Conservation (phyloP, 2,329 filamentous ascomycete genomes). For the Xylariaceae sp. region DNA sequence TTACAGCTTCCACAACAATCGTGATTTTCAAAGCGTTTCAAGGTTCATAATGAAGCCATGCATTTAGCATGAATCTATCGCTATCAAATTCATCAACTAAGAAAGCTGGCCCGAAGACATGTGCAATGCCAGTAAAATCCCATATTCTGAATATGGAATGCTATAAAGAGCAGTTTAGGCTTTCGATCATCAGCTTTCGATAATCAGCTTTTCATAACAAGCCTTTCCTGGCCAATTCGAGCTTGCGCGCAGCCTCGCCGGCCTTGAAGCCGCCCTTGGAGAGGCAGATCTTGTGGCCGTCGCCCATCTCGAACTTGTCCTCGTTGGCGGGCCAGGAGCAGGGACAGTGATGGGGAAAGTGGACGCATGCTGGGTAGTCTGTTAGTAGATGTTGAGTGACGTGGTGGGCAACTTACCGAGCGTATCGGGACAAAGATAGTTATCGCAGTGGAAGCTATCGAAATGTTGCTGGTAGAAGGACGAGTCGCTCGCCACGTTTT, state of each 20-base stretch:
- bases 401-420: slow-evolving; percentile 42
- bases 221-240: slow-evolving; percentile 77
- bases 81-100: no score
- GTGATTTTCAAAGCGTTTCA: no score
- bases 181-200: no score
- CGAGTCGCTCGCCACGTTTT: slow-evolving; percentile 83
- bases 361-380: slow-evolving; percentile 66
- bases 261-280: slow-evolving; percentile 71
- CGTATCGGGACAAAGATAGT: slow-evolving; percentile 92
- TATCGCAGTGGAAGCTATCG: slow-evolving; percentile 72
- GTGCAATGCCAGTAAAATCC: no score
- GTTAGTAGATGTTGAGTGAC: no score
- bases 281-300: slow-evolving; percentile 69
- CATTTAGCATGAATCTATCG: no score
- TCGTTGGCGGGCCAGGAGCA: slow-evolving; percentile 75
- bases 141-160: no score
- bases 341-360: slow-evolving; percentile 95
- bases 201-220: slow-evolving; percentile 58
- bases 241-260: slow-evolving; percentile 69
- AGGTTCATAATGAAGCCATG: no score
- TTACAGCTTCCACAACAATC: no score
- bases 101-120: no score
- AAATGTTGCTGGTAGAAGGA: slow-evolving; percentile 58
- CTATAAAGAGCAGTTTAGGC: no score
- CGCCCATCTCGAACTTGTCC: slow-evolving; percentile 71